Base-by-base conservation (phyloP, 257 asterid species). In the Fraxinus anomala region DNA sequence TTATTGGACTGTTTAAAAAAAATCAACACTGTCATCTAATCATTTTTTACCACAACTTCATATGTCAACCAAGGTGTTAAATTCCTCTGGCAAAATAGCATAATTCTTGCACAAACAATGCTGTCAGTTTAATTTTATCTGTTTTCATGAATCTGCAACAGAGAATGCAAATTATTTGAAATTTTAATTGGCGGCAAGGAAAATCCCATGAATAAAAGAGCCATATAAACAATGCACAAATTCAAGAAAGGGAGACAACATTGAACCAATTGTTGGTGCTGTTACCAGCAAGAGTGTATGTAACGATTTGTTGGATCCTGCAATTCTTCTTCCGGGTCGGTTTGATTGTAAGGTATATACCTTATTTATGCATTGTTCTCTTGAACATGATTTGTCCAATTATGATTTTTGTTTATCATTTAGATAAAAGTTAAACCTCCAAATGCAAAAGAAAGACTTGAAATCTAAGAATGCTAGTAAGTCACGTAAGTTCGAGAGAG, bases 311-410 rank as follows among this genome's bases (percentile, higher is more conserved):
- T 86, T 96, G 73, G 99, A 96, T 81, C 99, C 99, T 9, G 98
- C 98, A 72, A 97, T 93, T 89, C 98, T 95, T 68, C 98, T 98
- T 84, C 99, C 99, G 67, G 99, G 99, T 82, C 97, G 99, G 28
- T 26, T 26, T 26, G 98, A 93, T 83, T 97, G 98, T 72, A 95
- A 95, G 98, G 98, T 92, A 70, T 74, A 93, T 75, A 78, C n/a
- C 37, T 70, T 73, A 14, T 66, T 49, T 56, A 16, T 33, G 77
- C 75, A 56, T 36, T 39, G 49, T 39, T 73, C 31, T 36, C 68
- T 44, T 65, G 39, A 63, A 51, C 23, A 66, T 75, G n/a, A 59
- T 42, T 47, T 17, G 51, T 6, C 30, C 63, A 68, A 44, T 78
- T 79, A 70, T 73, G 59, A 23, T 26, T 78, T 74, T 34, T 77